These are phyloP conservation scores for Cyclocybe cylindracea DNA, from an alignment of 768 basidiomycete species.

Conservation along the genomic window DNA sequence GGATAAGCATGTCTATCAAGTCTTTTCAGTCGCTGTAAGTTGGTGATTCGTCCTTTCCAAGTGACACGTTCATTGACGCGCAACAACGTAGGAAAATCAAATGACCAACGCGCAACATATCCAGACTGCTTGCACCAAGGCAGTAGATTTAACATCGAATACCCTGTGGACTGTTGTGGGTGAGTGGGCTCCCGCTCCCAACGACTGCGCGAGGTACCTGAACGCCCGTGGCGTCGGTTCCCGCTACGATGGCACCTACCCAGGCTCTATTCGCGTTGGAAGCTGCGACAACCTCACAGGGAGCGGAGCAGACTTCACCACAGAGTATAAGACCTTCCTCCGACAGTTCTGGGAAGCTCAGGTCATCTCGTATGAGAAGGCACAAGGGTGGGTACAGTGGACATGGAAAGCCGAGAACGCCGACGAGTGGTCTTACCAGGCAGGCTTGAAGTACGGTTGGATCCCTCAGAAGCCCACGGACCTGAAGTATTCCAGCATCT, in stretches of 20 bases:
- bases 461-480: conserved; percentile 63
- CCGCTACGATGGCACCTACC: conserved; percentile 62
- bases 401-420: conserved; percentile 82
- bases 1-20: conserved; percentile 79
- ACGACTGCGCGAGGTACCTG: conserved; percentile 79
- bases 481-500: conserved; percentile 47
- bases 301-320: conserved; percentile 66
- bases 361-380: conserved; percentile 67
- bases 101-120: conserved; percentile 56
- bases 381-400: conserved; percentile 77
- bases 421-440: conserved; percentile 89
- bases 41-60: neutral
- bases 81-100: conserved; percentile 35
- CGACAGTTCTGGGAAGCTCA: conserved; percentile 85
- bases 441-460: conserved; percentile 80
- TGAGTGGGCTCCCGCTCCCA: conserved; percentile 80
- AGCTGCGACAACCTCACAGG: conserved; percentile 76
- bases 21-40: conserved; percentile 60
- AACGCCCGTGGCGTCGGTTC: conserved; percentile 77
- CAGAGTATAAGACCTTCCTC: conserved; percentile 77
- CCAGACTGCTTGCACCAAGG: conserved; percentile 48
- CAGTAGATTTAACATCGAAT: conserved; percentile 45
- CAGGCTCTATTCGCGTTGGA: conserved; percentile 65
- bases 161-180: conserved; percentile 82
- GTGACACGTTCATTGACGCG: neutral